phyloP scores from a whole-genome alignment of 2,329 filamentous ascomycete species.

The Samsoniella hepiali region DNA sequence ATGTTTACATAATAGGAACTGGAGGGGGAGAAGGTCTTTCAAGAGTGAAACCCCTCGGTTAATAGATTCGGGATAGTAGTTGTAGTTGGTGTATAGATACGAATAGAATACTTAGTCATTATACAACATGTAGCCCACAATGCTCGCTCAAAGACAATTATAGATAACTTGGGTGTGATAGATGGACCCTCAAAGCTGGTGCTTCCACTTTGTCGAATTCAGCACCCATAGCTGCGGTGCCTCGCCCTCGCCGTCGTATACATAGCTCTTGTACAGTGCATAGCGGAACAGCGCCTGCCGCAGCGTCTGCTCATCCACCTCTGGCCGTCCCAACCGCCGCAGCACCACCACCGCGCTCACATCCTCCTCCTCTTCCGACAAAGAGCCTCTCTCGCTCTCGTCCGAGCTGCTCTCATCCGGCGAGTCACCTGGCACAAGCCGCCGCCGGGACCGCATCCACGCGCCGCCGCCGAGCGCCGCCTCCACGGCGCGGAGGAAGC shows the following conservation, averaged over 20 bases:
- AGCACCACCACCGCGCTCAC: not conserved
- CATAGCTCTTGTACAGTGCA: slow-evolving; percentile 35
- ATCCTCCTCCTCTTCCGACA: not conserved
- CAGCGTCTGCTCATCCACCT: slow-evolving; percentile 26
- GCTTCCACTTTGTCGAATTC: slow-evolving; percentile 21
- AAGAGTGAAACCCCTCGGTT: not conserved
- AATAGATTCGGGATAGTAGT: not conserved
- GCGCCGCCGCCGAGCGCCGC: slow-evolving; percentile 28
- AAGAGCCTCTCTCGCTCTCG: slow-evolving; percentile 11
- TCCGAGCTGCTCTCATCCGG: slow-evolving; percentile 19
- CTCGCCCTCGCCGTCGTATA: slow-evolving; percentile 25
- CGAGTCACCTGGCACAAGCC: not conserved
- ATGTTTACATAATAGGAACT: not conserved
- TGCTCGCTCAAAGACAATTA: not conserved
- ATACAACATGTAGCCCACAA: not conserved
- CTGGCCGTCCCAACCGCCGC: slow-evolving; percentile 23
- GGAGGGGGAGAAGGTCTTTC: not conserved
- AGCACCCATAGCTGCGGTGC: slow-evolving; percentile 34
- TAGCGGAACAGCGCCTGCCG: slow-evolving; percentile 33
- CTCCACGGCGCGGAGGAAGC: slow-evolving; percentile 33
- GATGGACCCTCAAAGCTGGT: slow-evolving; percentile 10
- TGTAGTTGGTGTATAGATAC: not conserved
- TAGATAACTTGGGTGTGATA: not conserved
- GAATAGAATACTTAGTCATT: not conserved
- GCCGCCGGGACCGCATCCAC: slow-evolving; percentile 19